phyloP scores from a whole-genome alignment of 495 filamentous ascomycete species.

The Annulohypoxylon maeteangense region DNA sequence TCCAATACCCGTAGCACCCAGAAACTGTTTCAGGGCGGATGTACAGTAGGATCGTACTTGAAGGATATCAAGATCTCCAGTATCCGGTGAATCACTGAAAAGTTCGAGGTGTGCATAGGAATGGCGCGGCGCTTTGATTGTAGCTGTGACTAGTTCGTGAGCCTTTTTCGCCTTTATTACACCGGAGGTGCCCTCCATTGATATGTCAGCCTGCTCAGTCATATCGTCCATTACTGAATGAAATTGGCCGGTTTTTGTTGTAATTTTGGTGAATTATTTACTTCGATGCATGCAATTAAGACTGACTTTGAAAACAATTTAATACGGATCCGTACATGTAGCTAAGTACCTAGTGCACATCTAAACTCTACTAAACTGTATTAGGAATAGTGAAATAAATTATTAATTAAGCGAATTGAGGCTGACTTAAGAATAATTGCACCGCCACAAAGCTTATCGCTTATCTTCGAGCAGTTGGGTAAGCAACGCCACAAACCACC shows the following conservation, averaged over 20 bases:
- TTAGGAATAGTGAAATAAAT: too few relatives aligned
- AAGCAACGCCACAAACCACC: background rate
- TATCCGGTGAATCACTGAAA: slow-evolving; percentile 23
- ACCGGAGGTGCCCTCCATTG: slow-evolving; percentile 13
- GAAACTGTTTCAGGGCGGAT: slow-evolving; percentile 78
- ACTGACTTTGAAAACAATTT: background rate
- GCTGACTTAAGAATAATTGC: background rate
- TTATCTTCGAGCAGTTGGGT: background rate
- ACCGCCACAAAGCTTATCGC: background rate
- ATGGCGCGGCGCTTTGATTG: slow-evolving; percentile 51
- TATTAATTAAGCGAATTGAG: background rate
- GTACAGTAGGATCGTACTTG: slow-evolving; percentile 79
- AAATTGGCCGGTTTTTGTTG: background rate
- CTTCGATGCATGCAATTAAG: background rate
- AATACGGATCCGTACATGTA: background rate
- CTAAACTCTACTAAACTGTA: background rate
- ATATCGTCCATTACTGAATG: slow-evolving; percentile 26
- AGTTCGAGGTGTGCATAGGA: slow-evolving; percentile 57
- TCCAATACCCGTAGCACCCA: slow-evolving; percentile 78
- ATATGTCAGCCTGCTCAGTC: slow-evolving; percentile 32
- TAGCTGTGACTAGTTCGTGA: slow-evolving; percentile 49
- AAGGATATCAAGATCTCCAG: slow-evolving; percentile 70
- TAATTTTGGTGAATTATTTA: background rate
- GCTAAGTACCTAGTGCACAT: slow-evolving; percentile 1
- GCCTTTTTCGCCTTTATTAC: slow-evolving; percentile 42